These are phyloP conservation scores for Austroboletus niveus DNA, from an alignment of 1,284 basidiomycete species.

Conservation along the genomic window DNA sequence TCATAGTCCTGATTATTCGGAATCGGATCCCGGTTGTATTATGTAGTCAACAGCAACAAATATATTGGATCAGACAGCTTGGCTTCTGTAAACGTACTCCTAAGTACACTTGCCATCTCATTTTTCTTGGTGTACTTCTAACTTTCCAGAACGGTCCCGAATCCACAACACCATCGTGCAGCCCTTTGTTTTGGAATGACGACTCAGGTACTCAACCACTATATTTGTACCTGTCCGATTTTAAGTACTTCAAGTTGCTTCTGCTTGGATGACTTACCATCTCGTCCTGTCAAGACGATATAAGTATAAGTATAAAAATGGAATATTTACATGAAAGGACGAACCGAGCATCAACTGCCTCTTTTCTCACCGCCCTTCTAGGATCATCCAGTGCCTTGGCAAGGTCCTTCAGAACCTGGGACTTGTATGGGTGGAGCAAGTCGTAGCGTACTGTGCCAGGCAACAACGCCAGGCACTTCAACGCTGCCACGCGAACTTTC, in stretches of 20 bases:
- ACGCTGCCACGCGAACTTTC: constrained; percentile 73
- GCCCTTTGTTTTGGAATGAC: too few species aligned
- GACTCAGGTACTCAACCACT: constrained; percentile 36
- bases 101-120: too few species aligned
- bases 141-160: too few species aligned
- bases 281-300: constrained; percentile 42
- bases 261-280: constrained; percentile 39
- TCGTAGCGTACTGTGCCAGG: constrained; percentile 79
- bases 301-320: not conserved
- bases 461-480: constrained; percentile 71
- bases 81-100: too few species aligned
- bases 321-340: constrained; percentile 9
- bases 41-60: too few species aligned
- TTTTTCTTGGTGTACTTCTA: too few species aligned
- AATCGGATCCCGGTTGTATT: too few species aligned
- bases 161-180: too few species aligned
- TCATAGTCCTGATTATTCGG: constrained; percentile 11
- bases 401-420: constrained; percentile 71
- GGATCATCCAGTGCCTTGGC: constrained; percentile 81
- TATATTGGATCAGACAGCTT: too few species aligned
- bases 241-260: not conserved
- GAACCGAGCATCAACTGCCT: constrained; percentile 82
- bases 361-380: constrained; percentile 74
- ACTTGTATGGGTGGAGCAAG: constrained; percentile 73
- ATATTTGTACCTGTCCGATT: constrained; percentile 52